These are phyloP conservation scores for Platanthera zijinensis DNA, from an alignment of 106 monocot genomes.

Conservation along the genomic window DNA sequence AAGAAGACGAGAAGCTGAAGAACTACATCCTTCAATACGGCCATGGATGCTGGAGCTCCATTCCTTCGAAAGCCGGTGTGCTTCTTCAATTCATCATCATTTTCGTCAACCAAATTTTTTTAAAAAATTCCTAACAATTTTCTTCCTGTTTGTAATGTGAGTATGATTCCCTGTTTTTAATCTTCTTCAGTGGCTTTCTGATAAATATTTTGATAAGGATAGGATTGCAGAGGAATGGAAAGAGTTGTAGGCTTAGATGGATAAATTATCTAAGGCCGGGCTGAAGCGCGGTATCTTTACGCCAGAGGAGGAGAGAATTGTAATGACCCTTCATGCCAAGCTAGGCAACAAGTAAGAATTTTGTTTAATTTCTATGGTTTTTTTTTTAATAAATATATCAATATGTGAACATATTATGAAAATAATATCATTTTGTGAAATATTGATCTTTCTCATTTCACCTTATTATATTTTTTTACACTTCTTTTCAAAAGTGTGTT, in stretches of 20 bases:
- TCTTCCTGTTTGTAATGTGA: neutral
- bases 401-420: no score
- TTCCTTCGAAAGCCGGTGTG: conserved; percentile 24
- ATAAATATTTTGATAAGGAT: neutral
- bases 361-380: neutral
- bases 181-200: neutral
- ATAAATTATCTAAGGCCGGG: conserved; percentile 51
- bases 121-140: neutral
- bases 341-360: conserved; percentile 45
- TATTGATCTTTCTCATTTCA: no score
- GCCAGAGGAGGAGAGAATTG: conserved; percentile 24
- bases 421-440: no score
- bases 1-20: conserved; percentile 24
- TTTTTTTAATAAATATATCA: neutral
- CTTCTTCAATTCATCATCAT: neutral
- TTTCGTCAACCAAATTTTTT: neutral
- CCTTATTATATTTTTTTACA: no score
- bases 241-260: conserved; percentile 48
- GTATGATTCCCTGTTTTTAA: neutral
- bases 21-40: conserved; percentile 15
- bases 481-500: no score
- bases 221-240: conserved; percentile 32
- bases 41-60: conserved; percentile 29
- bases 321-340: conserved; percentile 27
- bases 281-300: conserved; percentile 41